A percentile compares a stretch with the other conserved stretches of the same genome.
Conservation (phyloP, 192 early-diverging fungal genomes). For the Umbelopsis isabellina region DNA sequence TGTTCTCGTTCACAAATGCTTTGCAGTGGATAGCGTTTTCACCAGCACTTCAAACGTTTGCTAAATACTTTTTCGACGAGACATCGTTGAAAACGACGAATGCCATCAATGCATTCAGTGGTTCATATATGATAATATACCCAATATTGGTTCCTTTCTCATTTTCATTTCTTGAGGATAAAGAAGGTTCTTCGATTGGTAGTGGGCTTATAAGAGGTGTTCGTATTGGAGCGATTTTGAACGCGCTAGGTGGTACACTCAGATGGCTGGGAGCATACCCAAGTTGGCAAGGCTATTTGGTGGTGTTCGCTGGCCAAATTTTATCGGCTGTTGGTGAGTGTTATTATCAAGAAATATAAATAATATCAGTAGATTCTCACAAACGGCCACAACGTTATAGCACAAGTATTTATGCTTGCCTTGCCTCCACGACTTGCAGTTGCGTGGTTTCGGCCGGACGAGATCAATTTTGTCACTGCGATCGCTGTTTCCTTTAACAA, state of each 20-base stretch:
- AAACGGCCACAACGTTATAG: slow-evolving; percentile 4
- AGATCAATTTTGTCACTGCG: slow-evolving; percentile 48
- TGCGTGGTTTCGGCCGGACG: slow-evolving; percentile 42
- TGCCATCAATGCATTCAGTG: slow-evolving; percentile 44
- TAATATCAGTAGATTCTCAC: background rate
- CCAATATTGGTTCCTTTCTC: slow-evolving; percentile 41
- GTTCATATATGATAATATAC: slow-evolving; percentile 46
- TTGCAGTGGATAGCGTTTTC: slow-evolving; percentile 52
- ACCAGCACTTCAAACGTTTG: slow-evolving; percentile 49
- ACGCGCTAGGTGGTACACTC: slow-evolving; percentile 32
- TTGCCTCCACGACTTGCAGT: slow-evolving; percentile 43
- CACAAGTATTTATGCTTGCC: slow-evolving; percentile 42
- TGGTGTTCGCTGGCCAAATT: slow-evolving; percentile 41
- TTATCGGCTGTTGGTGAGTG: slow-evolving; percentile 40
- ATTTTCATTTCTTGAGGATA: slow-evolving; percentile 41
- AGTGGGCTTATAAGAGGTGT: slow-evolving; percentile 41
- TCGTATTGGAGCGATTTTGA: slow-evolving; percentile 43
- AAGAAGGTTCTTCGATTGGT: slow-evolving; percentile 7
- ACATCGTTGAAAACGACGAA: slow-evolving; percentile 26
- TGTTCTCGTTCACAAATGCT: slow-evolving; percentile 42
- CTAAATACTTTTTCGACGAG: slow-evolving; percentile 35
- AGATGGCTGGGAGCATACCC: slow-evolving; percentile 43
- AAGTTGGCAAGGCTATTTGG: slow-evolving; percentile 32
- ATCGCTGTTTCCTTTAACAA: slow-evolving; percentile 48
- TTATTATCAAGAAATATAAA: background rate